These are phyloP conservation scores for Pythium sp. DNA, from an alignment of 352 stramenopile species.

Conservation along the genomic window DNA sequence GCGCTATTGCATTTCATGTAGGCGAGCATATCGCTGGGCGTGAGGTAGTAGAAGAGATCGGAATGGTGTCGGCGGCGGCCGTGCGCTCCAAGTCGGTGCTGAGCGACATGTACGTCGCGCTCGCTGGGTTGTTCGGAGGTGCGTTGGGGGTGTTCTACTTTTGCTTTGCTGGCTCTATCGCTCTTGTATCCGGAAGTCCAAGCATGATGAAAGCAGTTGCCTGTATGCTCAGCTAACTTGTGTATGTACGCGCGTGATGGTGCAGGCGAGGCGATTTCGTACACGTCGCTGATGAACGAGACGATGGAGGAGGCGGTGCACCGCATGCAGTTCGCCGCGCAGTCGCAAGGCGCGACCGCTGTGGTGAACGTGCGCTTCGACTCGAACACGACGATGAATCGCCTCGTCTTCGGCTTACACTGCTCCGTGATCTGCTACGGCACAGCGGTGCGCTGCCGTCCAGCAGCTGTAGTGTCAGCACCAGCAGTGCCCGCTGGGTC, in stretches of 20 bases:
- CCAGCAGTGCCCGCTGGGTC: not conserved
- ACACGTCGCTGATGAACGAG: constrained; percentile 84
- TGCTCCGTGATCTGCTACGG: constrained; percentile 80
- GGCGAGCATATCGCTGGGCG: constrained; percentile 66
- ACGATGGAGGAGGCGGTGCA: constrained; percentile 76
- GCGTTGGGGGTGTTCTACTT: not conserved
- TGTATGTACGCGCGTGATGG: not conserved
- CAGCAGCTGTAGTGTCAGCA: constrained; percentile 20
- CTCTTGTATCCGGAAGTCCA: not conserved
- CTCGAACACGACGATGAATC: constrained; percentile 85
- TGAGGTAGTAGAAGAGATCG: constrained; percentile 72
- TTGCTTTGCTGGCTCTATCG: not conserved
- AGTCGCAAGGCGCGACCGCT: constrained; percentile 71
- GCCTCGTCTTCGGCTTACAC: constrained; percentile 80
- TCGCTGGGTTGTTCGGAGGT: constrained; percentile 67
- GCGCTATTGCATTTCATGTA: constrained; percentile 12
- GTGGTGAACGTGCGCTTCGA: constrained; percentile 82
- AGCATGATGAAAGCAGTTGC: not conserved
- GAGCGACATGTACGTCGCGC: constrained; percentile 78
- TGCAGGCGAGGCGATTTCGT: constrained; percentile 62
- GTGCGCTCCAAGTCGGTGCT: constrained; percentile 83
- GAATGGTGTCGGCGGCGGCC: constrained; percentile 67
- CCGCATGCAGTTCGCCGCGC: constrained; percentile 68
- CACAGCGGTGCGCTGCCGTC: constrained; percentile 65
- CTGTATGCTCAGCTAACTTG: no score